Base-by-base conservation (phyloP, 257 asterid species). In the Nicotiana otophora region DNA sequence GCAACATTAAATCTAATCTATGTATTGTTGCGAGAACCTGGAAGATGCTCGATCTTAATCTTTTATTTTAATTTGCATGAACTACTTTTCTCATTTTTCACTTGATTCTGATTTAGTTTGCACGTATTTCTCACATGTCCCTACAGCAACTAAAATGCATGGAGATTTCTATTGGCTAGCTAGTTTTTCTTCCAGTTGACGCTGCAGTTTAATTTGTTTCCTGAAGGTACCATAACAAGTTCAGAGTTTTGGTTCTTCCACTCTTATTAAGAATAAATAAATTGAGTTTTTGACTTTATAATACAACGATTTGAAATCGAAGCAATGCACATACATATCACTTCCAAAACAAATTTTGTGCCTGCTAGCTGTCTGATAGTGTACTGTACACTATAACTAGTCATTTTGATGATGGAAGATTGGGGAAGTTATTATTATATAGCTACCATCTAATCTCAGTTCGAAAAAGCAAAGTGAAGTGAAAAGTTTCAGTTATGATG, bases 51-150 rank as follows among this genome's bases (percentile, higher is more conserved):
- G 58, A n/a, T 7, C 78, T 70, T 10, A 30, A 72, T 2, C 5
- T 23, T 33, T 39, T 69, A n/a, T 69, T 8, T 61, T 34, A 68
- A 17, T 68, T 68, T 68, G 19, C 30, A 36, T 36, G 30, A 69
- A 69, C 30, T 69, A 69, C 77, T 36, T 69, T 36, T 69, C 77
- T 20, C 28, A 36, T 68, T 68, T 68, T 48, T 68, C 55, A 68
- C 55, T 68, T 68, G 30, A 68, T 68, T 68, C 23, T 36, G 14
- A 42, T 72, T 46, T 72, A 46, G 4, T 23, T 46, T 72, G 61
- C 79, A 72, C 79, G 79, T 72, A 72, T 46, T 72, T 15, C 61
- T 46, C 61, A 72, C 61, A 72, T 72, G 79, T 48, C 6, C 4
- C 58, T n/a, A 70, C 12, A 70, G 20, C 20, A 46, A 72, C 14